Conservation (phyloP, 2,329 filamentous ascomycete species). For the Ceratocystis lukuohia region DNA sequence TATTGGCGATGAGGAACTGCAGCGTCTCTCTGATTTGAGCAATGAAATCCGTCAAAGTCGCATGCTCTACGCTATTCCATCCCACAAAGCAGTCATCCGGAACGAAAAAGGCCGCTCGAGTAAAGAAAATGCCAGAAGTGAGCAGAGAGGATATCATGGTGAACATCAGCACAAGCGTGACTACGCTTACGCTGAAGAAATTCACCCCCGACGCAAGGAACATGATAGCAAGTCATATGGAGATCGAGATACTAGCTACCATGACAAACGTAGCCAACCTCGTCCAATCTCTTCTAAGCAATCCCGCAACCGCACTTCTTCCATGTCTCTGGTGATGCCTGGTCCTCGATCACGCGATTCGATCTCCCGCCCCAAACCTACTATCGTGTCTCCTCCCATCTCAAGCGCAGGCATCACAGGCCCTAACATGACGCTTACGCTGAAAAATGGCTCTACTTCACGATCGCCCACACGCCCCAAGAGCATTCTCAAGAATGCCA, state of each 20-base stretch:
- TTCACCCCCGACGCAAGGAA: slow-evolving; percentile 25
- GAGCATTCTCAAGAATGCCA: slow-evolving; percentile 49
- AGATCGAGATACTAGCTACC: slow-evolving; percentile 28
- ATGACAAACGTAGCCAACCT: slow-evolving; percentile 26
- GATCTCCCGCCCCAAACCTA: slow-evolving; percentile 9
- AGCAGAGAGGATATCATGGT: slow-evolving; percentile 10
- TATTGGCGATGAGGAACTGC: slow-evolving; percentile 39
- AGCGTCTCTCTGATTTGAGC: slow-evolving; percentile 4
- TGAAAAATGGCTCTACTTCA: neutral
- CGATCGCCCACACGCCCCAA: slow-evolving; percentile 30
- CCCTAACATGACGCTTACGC: neutral
- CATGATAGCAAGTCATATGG: slow-evolving; percentile 27
- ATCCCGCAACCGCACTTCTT: slow-evolving; percentile 14
- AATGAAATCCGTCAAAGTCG: slow-evolving; percentile 14
- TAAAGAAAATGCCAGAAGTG: neutral
- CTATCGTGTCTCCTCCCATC: slow-evolving; percentile 11
- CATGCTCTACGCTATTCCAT: slow-evolving; percentile 11
- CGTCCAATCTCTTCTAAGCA: slow-evolving; percentile 24
- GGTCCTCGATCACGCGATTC: slow-evolving; percentile 3
- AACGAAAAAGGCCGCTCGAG: neutral
- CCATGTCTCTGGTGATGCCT: slow-evolving; percentile 12
- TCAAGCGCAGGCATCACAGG: neutral
- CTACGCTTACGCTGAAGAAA: slow-evolving; percentile 26
- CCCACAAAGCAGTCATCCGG: neutral
- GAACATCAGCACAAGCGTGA: slow-evolving; percentile 22